Base-by-base conservation (phyloP, 441 rosid genomes). In the Erodium moschatum region DNA sequence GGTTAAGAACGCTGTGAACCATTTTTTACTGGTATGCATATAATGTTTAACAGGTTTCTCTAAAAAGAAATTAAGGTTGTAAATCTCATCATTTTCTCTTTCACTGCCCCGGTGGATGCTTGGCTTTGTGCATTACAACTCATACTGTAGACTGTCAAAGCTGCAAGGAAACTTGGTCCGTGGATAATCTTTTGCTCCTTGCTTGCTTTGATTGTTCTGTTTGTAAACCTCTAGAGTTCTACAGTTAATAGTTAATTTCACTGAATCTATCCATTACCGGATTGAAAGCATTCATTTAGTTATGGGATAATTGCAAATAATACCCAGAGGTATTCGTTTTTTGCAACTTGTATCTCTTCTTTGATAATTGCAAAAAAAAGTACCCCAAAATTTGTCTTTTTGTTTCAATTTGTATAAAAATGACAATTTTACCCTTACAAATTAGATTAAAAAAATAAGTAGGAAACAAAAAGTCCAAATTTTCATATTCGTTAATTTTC, bases 1-100 rank as follows among this genome's bases (percentile, higher is more conserved):
- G 67, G 97, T 93, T 75, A 89, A 76, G 78, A 88, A 73, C 82
- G 98, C 98, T 20, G 91, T 89, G 69, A 93, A 93, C 80, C 98
- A 91, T 81, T 93, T 93, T 81, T 80, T 91, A 77, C 90, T 89
- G 98, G 98, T 93, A 20, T 64, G 75, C 75, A 12, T 73, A 73
- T 67, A 10, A 29, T 31, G 31, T 58, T 52, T 38, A 71, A 12
- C 2, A 24, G 71, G 65, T 62, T 42, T 77, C 6, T 6, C 42
- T 3, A 40, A 12, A 66, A 15, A 60, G 20, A 62, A 65, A 35
- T n/a, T 10, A 21, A 46, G 35, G 64, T 1, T 67, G 13, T 67
- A 61, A 6, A 18, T 54, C 29, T 65, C 18, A 13, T 20, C 6
- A 60, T 10, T 52, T 70, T 69, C 60, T 58, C 21, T 70, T 19